Evolutionary conservation across 352 stramenopile species (phyloP).

Genomic region (Globisporangium lucens): DNA sequence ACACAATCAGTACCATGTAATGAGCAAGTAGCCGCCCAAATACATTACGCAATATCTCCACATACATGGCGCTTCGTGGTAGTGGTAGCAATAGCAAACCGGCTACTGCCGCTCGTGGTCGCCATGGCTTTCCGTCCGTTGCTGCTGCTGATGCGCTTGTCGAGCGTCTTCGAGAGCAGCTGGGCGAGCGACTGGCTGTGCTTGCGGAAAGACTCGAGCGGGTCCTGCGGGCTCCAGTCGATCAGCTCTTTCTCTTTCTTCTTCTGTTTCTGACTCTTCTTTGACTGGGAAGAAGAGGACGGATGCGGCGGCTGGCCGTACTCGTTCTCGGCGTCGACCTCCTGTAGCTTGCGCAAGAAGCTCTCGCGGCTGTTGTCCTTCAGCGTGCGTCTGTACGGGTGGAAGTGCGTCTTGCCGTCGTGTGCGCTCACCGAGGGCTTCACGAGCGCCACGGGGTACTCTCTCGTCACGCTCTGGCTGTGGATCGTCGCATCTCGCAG

Average conservation of each 20-base stretch:
- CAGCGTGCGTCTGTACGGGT: slow-evolving; percentile 5
- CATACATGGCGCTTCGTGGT: slow-evolving; percentile 4
- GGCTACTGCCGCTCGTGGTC: background rate
- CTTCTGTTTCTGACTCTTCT: slow-evolving; percentile 32
- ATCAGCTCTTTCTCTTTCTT: background rate
- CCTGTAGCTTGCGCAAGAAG: slow-evolving; percentile 38
- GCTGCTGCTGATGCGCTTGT: slow-evolving; percentile 16
- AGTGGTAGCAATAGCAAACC: background rate
- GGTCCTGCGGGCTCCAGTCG: slow-evolving; percentile 30
- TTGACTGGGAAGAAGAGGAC: background rate
- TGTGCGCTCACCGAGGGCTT: slow-evolving; percentile 10
- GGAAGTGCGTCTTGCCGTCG: slow-evolving; percentile 8
- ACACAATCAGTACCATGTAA: background rate
- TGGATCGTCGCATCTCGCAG: slow-evolving; percentile 42
- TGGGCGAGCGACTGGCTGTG: slow-evolving; percentile 28
- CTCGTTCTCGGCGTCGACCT: slow-evolving; percentile 35
- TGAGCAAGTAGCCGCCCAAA: background rate
- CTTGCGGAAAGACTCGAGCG: slow-evolving; percentile 28
- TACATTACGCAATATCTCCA: background rate
- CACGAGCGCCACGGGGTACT: slow-evolving; percentile 45
- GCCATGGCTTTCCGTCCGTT: slow-evolving; percentile 6
- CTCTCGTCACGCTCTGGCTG: slow-evolving; percentile 38
- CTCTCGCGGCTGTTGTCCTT: slow-evolving; percentile 31
- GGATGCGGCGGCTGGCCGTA: slow-evolving; percentile 28
- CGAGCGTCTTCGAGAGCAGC: slow-evolving; percentile 34